Base-by-base conservation (phyloP, 805 yeast genomes). In the Hanseniaspora valbyensis region DNA sequence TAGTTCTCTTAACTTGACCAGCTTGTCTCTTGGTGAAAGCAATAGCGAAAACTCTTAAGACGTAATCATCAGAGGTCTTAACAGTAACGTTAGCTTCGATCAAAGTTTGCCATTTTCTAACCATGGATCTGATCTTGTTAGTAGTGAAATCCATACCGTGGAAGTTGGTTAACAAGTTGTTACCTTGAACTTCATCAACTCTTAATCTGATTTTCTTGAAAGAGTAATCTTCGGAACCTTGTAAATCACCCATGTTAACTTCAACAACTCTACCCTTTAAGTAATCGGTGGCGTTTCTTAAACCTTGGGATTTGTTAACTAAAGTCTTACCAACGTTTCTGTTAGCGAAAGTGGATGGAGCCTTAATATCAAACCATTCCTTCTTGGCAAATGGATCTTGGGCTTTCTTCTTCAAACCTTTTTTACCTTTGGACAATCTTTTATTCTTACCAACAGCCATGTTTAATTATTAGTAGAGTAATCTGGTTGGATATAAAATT, bases 341-440 rank as follows among this genome's bases (percentile, higher is more conserved):
- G 84, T 86, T 87, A 76, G 89, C 96, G 68, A 89, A 90, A 66
- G 96, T 88, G 66, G 96, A 82, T 69, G 97, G 97, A 61, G 97
- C 97, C 79, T 89, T 88, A 76, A 89, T 86, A 74, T 85, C 95
- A 74, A 77, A 89, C 97, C 97, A 90, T 67, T 89, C 97, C 78
- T 90, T 90, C 76, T 89, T 88, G 82, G 95, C 79, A 92, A 90
- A 90, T 70, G 97, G 97, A 80, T 90, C 98, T 64, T 88, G 95
- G 70, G 85, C 92, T 83, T 83, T 90, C 95, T 90, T 92, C 95
- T 90, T 90, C 74, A 87, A 77, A 69, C 97, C 96, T 77, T 90
- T 90, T 87, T 83, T 83, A 69, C 92, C 90, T 78, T 81, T 81
- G 73, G 78, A 73, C 69, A 78, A 73, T 72, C 83, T 76, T 81